phyloP scores from a whole-genome alignment of 179 eudicot species.

The Amaranthus tricolor region DNA sequence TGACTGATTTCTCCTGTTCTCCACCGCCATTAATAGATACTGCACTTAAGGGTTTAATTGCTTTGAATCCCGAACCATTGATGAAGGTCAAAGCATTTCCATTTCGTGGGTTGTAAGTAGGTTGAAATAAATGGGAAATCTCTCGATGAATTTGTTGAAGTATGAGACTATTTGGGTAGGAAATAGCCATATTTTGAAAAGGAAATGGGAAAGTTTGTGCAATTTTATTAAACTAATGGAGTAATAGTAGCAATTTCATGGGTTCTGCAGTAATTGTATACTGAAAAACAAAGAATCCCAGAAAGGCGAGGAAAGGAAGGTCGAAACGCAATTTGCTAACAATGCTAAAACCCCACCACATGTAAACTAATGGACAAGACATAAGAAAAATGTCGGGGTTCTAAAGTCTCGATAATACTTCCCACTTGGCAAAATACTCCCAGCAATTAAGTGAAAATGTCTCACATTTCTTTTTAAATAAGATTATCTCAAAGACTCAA shows the following conservation, averaged over 20 bases:
- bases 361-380: neutral
- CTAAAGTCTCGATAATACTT: too few relatives aligned
- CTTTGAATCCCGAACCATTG: neutral
- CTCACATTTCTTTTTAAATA: too few relatives aligned
- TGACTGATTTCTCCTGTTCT: constrained; percentile 17
- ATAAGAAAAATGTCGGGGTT: neutral
- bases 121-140: neutral
- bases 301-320: neutral
- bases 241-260: too few relatives aligned
- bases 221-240: too few relatives aligned
- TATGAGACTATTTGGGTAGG: neutral
- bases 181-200: constrained; percentile 19
- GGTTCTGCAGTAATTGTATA: too few relatives aligned
- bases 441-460: too few relatives aligned
- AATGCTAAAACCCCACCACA: neutral
- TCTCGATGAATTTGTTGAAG: constrained; percentile 8
- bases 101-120: neutral
- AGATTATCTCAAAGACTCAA: neutral
- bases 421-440: too few relatives aligned
- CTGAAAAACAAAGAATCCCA: neutral
- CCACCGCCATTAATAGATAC: constrained; percentile 2
- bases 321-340: neutral
- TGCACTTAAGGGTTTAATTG: constrained; percentile 6
- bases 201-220: neutral
- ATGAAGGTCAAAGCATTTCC: neutral